phyloP scores from a whole-genome alignment of 495 filamentous ascomycete genomes.

The Cercophora sp. region DNA sequence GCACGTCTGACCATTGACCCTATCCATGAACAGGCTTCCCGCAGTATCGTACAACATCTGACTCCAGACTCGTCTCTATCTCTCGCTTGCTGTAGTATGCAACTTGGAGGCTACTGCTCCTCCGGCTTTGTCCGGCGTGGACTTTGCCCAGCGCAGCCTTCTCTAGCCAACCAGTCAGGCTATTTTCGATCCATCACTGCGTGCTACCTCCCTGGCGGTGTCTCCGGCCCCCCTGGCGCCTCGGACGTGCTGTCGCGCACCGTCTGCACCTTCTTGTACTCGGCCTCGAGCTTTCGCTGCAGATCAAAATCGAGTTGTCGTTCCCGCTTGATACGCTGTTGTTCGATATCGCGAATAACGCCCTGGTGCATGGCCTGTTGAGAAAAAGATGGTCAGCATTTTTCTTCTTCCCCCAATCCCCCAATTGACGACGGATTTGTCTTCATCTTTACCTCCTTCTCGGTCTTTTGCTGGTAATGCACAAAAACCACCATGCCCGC shows the following conservation, averaged over 20 bases:
- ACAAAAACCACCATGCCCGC: conserved; percentile 77
- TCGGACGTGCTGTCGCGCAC: conserved; percentile 39
- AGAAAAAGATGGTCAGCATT: neutral
- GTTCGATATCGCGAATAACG: conserved; percentile 91
- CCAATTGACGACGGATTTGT: too few relatives aligned
- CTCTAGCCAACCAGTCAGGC: neutral
- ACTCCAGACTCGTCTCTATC: too few relatives aligned
- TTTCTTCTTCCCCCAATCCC: neutral
- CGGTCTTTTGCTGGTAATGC: conserved; percentile 80
- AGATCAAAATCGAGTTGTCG: conserved; percentile 90
- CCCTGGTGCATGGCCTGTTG: conserved; percentile 90
- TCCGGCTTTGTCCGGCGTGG: neutral
- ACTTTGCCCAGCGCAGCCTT: too few relatives aligned
- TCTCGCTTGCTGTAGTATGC: too few relatives aligned
- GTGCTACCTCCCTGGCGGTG: conserved; percentile 13
- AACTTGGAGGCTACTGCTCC: neutral
- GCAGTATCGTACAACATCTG: too few relatives aligned
- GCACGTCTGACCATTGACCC: too few relatives aligned
- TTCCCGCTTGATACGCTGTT: conserved; percentile 81
- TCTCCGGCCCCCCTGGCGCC: neutral
- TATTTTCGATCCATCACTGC: neutral
- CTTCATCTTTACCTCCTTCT: conserved; percentile 66
- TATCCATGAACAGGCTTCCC: too few relatives aligned
- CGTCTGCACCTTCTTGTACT: conserved; percentile 82
- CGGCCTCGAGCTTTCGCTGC: conserved; percentile 78